These are phyloP conservation scores for Chytriomyces sp. DNA, from an alignment of 192 early-diverging fungal genomes.

Conservation along the genomic window DNA sequence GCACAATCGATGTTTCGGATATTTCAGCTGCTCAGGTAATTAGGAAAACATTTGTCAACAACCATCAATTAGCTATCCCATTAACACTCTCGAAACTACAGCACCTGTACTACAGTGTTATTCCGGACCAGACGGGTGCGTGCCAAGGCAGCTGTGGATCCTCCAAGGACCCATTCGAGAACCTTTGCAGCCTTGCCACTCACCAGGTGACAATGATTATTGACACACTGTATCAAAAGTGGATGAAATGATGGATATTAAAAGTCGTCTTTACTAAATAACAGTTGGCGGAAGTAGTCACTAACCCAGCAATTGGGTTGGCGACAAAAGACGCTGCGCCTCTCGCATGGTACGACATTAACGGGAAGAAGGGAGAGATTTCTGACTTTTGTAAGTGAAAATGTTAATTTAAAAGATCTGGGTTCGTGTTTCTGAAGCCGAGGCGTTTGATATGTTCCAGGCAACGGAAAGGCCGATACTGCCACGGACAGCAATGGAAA, in stretches of 20 bases:
- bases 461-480: background rate
- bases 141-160: slow-evolving; percentile 1
- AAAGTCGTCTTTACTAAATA: too few relatives aligned
- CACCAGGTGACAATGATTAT: slow-evolving; percentile 2
- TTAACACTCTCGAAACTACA: background rate
- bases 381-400: background rate
- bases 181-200: background rate
- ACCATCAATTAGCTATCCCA: too few relatives aligned
- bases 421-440: too few relatives aligned
- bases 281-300: slow-evolving; percentile 35
- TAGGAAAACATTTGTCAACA: too few relatives aligned
- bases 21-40: background rate
- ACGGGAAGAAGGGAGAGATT: slow-evolving; percentile 39
- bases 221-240: too few relatives aligned
- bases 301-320: slow-evolving; percentile 38
- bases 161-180: background rate
- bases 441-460: background rate
- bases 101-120: slow-evolving; percentile 9
- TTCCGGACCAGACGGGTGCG: slow-evolving; percentile 6
- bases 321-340: slow-evolving; percentile 20
- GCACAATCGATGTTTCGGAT: slow-evolving; percentile 8
- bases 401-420: too few relatives aligned
- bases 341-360: slow-evolving; percentile 42
- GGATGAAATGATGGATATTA: too few relatives aligned
- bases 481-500: too few relatives aligned